Evolutionary conservation across 2,329 filamentous ascomycete species (phyloP).

Genomic region (Aspergillus ochraceus): DNA sequence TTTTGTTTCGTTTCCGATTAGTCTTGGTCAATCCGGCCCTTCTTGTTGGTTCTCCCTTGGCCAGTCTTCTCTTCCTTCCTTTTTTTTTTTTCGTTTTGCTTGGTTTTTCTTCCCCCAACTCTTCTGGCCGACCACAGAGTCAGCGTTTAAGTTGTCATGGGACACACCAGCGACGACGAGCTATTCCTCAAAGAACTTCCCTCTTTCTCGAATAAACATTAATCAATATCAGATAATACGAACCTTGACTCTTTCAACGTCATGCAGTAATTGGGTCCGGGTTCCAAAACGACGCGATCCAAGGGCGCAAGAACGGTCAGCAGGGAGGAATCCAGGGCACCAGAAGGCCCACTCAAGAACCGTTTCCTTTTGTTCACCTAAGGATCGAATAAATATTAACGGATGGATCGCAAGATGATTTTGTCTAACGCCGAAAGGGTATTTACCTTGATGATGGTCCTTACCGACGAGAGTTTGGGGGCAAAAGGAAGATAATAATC

Average conservation of each 20-base stretch:
- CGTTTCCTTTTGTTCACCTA: conserved; percentile 7
- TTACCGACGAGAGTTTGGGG: not conserved
- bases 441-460: not conserved
- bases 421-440: not conserved
- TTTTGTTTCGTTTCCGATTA: not conserved
- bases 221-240: conserved; percentile 7
- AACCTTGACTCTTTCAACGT: conserved; percentile 13
- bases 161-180: not conserved
- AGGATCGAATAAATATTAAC: not conserved
- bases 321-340: conserved; percentile 11
- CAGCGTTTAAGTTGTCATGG: not conserved
- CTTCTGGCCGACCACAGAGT: conserved; percentile 5
- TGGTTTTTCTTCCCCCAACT: not conserved
- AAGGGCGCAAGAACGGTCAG: conserved; percentile 13
- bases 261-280: conserved; percentile 13
- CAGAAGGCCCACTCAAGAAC: conserved; percentile 14
- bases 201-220: not conserved
- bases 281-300: conserved; percentile 15
- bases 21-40: not conserved
- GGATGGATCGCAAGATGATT: not conserved
- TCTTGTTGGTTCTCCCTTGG: not conserved
- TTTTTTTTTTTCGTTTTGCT: not conserved
- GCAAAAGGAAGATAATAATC: not conserved
- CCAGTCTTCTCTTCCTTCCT: not conserved
- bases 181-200: not conserved